These are phyloP conservation scores for Coprinellus micaceus DNA, from an alignment of 768 basidiomycete genomes.

Conservation along the genomic window DNA sequence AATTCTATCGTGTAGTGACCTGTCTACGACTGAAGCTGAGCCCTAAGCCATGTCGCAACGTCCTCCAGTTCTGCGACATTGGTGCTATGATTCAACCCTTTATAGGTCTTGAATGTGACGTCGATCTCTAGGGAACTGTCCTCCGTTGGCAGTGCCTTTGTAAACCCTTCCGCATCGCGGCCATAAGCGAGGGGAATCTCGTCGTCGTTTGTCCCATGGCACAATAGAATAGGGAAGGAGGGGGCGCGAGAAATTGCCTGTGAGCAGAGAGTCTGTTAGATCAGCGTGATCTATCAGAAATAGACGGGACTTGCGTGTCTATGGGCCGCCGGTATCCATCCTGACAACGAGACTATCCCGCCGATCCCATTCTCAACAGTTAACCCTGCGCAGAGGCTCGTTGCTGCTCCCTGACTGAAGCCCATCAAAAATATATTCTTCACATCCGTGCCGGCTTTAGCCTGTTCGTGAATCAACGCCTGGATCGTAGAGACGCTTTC, in stretches of 20 bases:
- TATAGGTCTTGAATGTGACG: too few relatives aligned
- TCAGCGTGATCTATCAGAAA: not conserved
- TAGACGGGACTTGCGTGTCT: not conserved
- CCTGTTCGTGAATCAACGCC: slow-evolving; percentile 26
- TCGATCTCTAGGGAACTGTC: too few relatives aligned
- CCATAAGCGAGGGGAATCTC: slow-evolving; percentile 31
- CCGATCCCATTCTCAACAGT: slow-evolving; percentile 31
- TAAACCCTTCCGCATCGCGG: slow-evolving; percentile 26
- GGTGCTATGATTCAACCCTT: not conserved
- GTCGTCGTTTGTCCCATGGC: slow-evolving; percentile 30
- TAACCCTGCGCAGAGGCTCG: slow-evolving; percentile 28
- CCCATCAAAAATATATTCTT: slow-evolving; percentile 30
- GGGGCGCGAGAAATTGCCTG: too few relatives aligned
- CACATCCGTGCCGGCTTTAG: slow-evolving; percentile 23
- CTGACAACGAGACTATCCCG: slow-evolving; percentile 34
- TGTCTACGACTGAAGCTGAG: too few relatives aligned
- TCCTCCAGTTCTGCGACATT: not conserved
- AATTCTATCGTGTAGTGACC: too few relatives aligned
- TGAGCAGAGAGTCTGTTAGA: slow-evolving; percentile 7
- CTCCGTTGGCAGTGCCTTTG: not conserved
- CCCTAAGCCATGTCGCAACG: not conserved
- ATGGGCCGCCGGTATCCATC: slow-evolving; percentile 31
- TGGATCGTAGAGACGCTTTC: slow-evolving; percentile 27
- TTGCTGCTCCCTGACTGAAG: slow-evolving; percentile 37
- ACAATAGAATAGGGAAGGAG: slow-evolving; percentile 33